Evolutionary conservation across 2,329 filamentous ascomycete genomes (phyloP).

Genomic region (Magnaporthiopsis rhizophila): DNA sequence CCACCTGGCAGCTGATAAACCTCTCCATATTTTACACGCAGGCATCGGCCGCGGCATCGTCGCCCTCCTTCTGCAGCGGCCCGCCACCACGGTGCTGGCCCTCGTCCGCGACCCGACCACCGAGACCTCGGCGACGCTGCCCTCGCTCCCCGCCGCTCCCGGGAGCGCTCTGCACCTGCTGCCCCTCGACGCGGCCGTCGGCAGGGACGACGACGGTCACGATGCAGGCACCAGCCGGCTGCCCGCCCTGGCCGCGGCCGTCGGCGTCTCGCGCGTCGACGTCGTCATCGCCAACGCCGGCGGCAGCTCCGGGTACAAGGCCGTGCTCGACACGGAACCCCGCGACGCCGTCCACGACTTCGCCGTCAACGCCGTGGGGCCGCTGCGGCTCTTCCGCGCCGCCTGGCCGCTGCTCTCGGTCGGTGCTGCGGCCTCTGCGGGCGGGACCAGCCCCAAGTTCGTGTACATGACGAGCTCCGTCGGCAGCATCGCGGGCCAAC

Average conservation of each 20-base stretch:
- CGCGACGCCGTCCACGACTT: slow-evolving; percentile 16
- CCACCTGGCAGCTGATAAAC: no score
- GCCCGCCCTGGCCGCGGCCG: slow-evolving; percentile 8
- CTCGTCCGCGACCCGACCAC: slow-evolving; percentile 16
- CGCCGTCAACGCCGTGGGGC: slow-evolving; percentile 17
- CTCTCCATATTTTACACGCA: not conserved
- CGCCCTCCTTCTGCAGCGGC: slow-evolving; percentile 15
- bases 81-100: slow-evolving; percentile 19
- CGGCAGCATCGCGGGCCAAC: slow-evolving; percentile 17
- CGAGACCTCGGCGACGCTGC: slow-evolving; percentile 52
- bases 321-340: slow-evolving; percentile 13
- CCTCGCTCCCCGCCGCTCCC: slow-evolving; percentile 55
- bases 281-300: slow-evolving; percentile 22
- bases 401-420: slow-evolving; percentile 15
- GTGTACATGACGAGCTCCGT: slow-evolving; percentile 18
- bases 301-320: slow-evolving; percentile 12
- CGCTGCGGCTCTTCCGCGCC: slow-evolving; percentile 17
- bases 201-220: slow-evolving; percentile 11
- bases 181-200: slow-evolving; percentile 15
- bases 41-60: slow-evolving; percentile 14
- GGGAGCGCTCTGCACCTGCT: slow-evolving; percentile 14
- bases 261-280: slow-evolving; percentile 14
- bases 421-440: not conserved
- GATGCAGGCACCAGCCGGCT: not conserved
- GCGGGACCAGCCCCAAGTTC: slow-evolving; percentile 14